These are phyloP conservation scores for Adiantum capillusveneris DNA, from an alignment of 75 land plant species.

Conservation along the genomic window DNA sequence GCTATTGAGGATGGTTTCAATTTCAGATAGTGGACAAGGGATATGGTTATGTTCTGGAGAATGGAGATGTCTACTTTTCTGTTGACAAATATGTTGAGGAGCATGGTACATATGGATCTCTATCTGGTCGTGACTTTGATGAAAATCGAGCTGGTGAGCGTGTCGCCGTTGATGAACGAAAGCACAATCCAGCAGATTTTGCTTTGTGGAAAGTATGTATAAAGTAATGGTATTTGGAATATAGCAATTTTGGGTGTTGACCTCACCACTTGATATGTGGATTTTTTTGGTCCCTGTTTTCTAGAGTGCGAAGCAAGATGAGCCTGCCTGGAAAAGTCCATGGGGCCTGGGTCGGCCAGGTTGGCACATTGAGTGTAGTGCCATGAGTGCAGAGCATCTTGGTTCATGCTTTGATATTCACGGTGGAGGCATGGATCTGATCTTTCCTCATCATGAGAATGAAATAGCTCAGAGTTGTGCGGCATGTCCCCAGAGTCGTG, in stretches of 20 bases:
- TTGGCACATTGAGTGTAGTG: constrained; percentile 99
- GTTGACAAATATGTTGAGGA: constrained; percentile 47
- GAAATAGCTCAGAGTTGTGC: constrained; percentile 97
- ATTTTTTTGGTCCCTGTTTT: neutral
- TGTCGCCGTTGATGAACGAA: constrained; percentile 72
- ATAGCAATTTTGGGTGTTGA: no score
- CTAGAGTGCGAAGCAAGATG: constrained; percentile 87
- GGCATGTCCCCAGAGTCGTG: constrained; percentile 61
- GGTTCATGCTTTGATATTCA: constrained; percentile 83
- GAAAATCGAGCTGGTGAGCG: constrained; percentile 92
- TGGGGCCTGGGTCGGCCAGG: constrained; percentile 98
- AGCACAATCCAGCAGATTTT: constrained; percentile 88
- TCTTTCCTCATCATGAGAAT: constrained; percentile 98
- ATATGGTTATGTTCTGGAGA: constrained; percentile 65
- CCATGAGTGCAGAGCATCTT: constrained; percentile 86
- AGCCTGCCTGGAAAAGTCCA: constrained; percentile 94
- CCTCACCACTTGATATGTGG: no score
- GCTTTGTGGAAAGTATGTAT: constrained; percentile 82
- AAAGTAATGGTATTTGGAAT: neutral
- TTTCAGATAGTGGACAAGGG: constrained; percentile 79
- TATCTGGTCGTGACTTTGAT: constrained; percentile 72
- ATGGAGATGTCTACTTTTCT: constrained; percentile 86
- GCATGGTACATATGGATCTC: constrained; percentile 53
- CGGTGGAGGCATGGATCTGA: constrained; percentile 95
- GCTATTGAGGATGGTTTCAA: neutral